Base-by-base conservation (phyloP, 1,139 yeast genomes). In the Suhomyces maxii region DNA sequence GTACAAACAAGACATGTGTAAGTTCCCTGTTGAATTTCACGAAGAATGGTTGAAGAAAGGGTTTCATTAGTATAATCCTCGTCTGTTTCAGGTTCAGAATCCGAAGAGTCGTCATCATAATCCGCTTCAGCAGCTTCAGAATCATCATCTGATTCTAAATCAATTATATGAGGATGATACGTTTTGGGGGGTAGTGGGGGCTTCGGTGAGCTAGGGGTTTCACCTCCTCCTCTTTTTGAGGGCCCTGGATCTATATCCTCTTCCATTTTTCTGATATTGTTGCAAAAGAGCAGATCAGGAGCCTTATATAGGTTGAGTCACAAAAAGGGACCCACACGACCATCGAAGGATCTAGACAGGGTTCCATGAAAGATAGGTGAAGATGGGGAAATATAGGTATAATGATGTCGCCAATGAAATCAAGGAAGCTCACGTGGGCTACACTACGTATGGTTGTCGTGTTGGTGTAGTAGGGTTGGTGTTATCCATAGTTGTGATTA, bases 1-100 rank as follows among this genome's bases (percentile, higher is more conserved):
- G 96, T 88, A 63, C 97, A 89, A 23, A 89, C 89, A 61, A 89
- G 73, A 65, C 97, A 89, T 1, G 82, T 74, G 56, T 89, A 89
- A 4, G 77, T 75, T 14, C 90, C 95, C 12, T 80, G 79, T 50
- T 77, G 78, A 42, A 87, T 80, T 58, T 86, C 93, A 36, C 65
- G 64, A 31, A 73, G 56, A 23, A 75, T 75, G 35, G 76, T 70
- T 12, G 71, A 59, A 3, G 76, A 61, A 36, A 73, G 63, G 3
- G 74, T 65, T 44, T 68, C 73, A 50, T 57, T 34, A 73, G 60
- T 8, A 69, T 67, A 59, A 18, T 61, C 60, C 18, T 41, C 48
- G 32, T 50, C 52, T 33, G 38, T 9, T 7, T 40, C 49, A 9
- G 41, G 10, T 8, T 48, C 52, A 10, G 48, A 37, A 10, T 48